A percentile compares a stretch with the other conserved stretches of the same genome.
Evolutionary conservation across 2,329 filamentous ascomycete genomes (phyloP).

Genomic region (Trichoderma citrinoviride): DNA sequence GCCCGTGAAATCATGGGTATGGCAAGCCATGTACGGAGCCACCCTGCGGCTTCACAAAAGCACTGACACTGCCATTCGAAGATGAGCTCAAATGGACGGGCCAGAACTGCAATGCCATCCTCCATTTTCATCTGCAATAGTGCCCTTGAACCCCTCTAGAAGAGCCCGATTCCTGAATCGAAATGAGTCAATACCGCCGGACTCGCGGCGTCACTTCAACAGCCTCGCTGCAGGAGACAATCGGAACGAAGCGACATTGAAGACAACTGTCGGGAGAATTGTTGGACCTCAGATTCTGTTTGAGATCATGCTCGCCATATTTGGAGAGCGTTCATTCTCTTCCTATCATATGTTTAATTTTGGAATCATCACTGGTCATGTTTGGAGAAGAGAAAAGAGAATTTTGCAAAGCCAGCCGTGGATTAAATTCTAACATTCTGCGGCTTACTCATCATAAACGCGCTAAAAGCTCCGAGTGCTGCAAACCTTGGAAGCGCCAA

Average conservation of each 20-base stretch:
- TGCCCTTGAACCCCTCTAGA: too few species aligned
- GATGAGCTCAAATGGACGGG: too few species aligned
- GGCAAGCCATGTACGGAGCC: too few species aligned
- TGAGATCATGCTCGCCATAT: slow-evolving; percentile 59
- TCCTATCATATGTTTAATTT: slow-evolving; percentile 61
- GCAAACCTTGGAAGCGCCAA: background rate
- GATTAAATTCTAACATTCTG: slow-evolving; percentile 27
- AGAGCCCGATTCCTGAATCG: background rate
- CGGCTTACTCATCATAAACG: slow-evolving; percentile 31
- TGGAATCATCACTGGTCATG: slow-evolving; percentile 60
- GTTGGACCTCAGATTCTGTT: slow-evolving; percentile 58
- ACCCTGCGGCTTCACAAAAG: too few species aligned
- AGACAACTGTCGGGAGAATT: background rate
- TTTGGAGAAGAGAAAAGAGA: slow-evolving; percentile 31
- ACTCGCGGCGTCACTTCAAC: background rate
- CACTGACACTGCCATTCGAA: too few species aligned
- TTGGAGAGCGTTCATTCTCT: slow-evolving; percentile 61
- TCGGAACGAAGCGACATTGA: background rate
- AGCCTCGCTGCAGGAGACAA: background rate
- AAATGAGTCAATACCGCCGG: background rate
- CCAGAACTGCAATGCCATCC: too few species aligned
- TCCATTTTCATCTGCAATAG: background rate
- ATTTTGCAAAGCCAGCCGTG: background rate
- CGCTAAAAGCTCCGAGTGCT: background rate
- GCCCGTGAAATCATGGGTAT: too few species aligned